phyloP scores from a whole-genome alignment of 306 rosid genomes.

The Ziziphus jujuba region DNA sequence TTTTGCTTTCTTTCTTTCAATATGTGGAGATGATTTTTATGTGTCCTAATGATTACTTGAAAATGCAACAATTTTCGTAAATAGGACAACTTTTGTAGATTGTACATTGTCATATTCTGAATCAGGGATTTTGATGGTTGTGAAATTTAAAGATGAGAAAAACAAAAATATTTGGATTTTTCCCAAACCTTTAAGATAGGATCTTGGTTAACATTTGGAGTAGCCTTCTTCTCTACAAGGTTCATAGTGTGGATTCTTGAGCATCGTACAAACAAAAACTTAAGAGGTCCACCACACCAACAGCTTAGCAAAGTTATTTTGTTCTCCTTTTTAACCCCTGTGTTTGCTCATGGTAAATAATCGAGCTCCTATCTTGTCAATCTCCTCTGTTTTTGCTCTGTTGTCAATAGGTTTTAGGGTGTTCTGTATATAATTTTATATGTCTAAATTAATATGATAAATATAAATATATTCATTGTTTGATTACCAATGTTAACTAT shows the following conservation, averaged over 20 bases:
- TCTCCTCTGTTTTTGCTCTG: neutral
- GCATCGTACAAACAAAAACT: slow-evolving; percentile 28
- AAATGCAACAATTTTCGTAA: slow-evolving; percentile 41
- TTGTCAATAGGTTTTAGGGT: no score
- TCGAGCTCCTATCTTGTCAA: neutral
- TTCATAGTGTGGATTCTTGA: slow-evolving; percentile 37
- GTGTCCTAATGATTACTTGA: slow-evolving; percentile 31
- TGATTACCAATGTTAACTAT: no score
- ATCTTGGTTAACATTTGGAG: slow-evolving; percentile 38
- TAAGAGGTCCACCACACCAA: slow-evolving; percentile 28
- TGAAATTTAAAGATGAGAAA: slow-evolving; percentile 21
- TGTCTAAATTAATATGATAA: no score
- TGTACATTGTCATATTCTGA: slow-evolving; percentile 40
- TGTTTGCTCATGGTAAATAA: slow-evolving; percentile 40
- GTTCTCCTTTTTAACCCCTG: slow-evolving; percentile 44
- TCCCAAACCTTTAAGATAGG: slow-evolving; percentile 39
- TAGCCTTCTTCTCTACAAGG: slow-evolving; percentile 30
- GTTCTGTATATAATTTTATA: no score
- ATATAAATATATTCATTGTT: no score
- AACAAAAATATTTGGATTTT: slow-evolving; percentile 44
- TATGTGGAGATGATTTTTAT: neutral
- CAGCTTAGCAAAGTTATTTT: slow-evolving; percentile 30
- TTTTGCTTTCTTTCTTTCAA: no score
- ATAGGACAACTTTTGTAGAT: slow-evolving; percentile 35
- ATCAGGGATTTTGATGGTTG: slow-evolving; percentile 42